Evolutionary conservation across 371 early-diverging fungal genomes (phyloP).

Genomic region (Mortierella sp.): DNA sequence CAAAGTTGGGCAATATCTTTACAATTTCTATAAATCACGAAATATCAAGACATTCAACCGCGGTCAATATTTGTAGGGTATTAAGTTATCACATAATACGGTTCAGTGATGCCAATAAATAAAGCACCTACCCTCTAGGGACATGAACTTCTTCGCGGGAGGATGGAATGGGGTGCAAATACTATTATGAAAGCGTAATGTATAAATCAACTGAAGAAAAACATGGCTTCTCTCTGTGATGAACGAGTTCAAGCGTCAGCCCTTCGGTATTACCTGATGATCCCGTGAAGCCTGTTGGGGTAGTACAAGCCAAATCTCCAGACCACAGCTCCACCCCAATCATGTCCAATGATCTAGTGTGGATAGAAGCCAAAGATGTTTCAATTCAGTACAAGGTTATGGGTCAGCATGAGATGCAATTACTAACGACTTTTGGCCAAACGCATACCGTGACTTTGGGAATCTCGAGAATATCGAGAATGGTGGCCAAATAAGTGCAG

Average conservation of each 20-base stretch:
- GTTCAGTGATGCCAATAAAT: not conserved
- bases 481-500: slow-evolving; percentile 65
- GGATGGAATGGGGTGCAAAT: slow-evolving; percentile 76
- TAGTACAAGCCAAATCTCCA: slow-evolving; percentile 79
- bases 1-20: slow-evolving; percentile 65
- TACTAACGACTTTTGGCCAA: not conserved
- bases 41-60: not conserved
- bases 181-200: slow-evolving; percentile 7
- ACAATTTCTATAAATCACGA: slow-evolving; percentile 55
- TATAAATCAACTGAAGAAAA: not conserved
- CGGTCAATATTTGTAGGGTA: not conserved
- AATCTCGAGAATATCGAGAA: slow-evolving; percentile 72
- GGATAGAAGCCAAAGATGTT: not conserved
- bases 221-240: no score
- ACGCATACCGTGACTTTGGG: slow-evolving; percentile 67
- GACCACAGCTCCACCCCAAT: slow-evolving; percentile 79
- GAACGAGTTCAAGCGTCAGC: not conserved
- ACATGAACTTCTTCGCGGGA: slow-evolving; percentile 52
- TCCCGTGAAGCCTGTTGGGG: slow-evolving; percentile 72
- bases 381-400: not conserved
- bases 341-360: slow-evolving; percentile 69
- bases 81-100: not conserved
- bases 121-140: slow-evolving; percentile 57
- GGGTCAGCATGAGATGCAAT: no score
- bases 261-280: slow-evolving; percentile 58